These are phyloP conservation scores for Clonostachys rhizophaga DNA, from an alignment of 2,329 filamentous ascomycete genomes.

Conservation along the genomic window DNA sequence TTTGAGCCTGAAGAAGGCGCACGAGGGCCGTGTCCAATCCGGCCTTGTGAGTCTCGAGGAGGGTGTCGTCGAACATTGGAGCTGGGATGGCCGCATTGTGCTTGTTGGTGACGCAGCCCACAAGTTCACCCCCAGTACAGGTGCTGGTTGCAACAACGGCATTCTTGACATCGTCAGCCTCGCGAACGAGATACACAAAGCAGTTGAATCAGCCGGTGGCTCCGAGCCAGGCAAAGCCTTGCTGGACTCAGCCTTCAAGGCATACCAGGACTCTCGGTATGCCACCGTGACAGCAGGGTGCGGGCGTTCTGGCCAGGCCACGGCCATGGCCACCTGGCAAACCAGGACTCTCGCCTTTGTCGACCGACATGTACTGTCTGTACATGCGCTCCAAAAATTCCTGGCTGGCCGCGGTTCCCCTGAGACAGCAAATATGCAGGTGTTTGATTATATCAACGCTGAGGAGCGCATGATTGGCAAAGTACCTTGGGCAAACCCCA, in stretches of 20 bases:
- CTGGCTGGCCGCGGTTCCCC: conserved; percentile 1
- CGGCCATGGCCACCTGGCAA: background rate
- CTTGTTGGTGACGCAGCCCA: conserved; percentile 21
- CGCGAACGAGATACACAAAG: conserved; percentile 11
- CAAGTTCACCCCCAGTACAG: conserved; percentile 20
- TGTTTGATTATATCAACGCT: no score
- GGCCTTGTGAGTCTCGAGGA: conserved; percentile 18
- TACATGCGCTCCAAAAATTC: conserved; percentile 4
- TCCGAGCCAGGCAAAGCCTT: no score
- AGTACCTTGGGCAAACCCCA: no score
- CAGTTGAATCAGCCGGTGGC: background rate
- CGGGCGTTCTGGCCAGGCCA: background rate
- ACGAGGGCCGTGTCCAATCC: conserved; percentile 3
- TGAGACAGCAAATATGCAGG: no score
- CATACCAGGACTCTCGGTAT: conserved; percentile 2
- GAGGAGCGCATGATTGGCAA: no score
- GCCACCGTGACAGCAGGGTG: conserved; percentile 1
- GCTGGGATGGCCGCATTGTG: conserved; percentile 3
- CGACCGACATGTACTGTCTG: conserved; percentile 11
- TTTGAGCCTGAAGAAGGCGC: no score
- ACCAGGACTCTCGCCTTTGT: background rate
- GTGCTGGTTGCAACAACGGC: conserved; percentile 19
- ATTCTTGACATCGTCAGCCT: conserved; percentile 17
- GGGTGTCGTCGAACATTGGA: conserved; percentile 11
- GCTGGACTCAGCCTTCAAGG: background rate